These are phyloP conservation scores for Tetrahymena thermophila DNA, from an alignment of 73 alveolate species.

Conservation along the genomic window DNA sequence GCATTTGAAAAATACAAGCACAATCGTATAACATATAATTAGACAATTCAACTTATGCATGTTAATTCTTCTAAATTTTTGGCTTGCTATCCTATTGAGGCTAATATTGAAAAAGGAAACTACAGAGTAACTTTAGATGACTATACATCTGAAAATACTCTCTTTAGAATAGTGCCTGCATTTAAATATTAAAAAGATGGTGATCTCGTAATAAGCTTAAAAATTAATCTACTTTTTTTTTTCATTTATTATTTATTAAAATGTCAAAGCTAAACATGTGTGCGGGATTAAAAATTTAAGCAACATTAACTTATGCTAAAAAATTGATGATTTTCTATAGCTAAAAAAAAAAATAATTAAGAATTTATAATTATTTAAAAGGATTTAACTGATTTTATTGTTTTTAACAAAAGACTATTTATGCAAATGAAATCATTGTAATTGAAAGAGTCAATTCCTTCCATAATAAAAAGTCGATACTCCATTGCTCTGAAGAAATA, in stretches of 20 bases:
- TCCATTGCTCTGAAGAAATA: background rate
- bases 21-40: conserved; percentile 19
- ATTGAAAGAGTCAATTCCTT: background rate
- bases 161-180: conserved; percentile 33
- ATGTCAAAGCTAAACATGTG: no score
- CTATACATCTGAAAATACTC: conserved; percentile 21
- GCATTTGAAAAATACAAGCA: conserved; percentile 28
- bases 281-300: no score
- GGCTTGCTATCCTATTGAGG: conserved; percentile 40
- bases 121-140: conserved; percentile 36
- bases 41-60: conserved; percentile 31
- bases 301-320: no score
- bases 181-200: conserved; percentile 42
- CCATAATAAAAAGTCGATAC: background rate
- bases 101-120: conserved; percentile 26
- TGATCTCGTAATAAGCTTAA: conserved; percentile 9
- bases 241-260: no score
- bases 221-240: no score
- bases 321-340: no score
- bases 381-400: background rate
- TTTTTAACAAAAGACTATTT: background rate
- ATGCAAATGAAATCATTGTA: background rate
- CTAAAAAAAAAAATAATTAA: background rate
- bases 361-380: background rate
- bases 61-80: conserved; percentile 37